Evolutionary conservation across 176 grass and related monocot species (phyloP), one percentile per base, ranked within the genome.

Genomic region (Hyparrhenia diplandra): DNA sequence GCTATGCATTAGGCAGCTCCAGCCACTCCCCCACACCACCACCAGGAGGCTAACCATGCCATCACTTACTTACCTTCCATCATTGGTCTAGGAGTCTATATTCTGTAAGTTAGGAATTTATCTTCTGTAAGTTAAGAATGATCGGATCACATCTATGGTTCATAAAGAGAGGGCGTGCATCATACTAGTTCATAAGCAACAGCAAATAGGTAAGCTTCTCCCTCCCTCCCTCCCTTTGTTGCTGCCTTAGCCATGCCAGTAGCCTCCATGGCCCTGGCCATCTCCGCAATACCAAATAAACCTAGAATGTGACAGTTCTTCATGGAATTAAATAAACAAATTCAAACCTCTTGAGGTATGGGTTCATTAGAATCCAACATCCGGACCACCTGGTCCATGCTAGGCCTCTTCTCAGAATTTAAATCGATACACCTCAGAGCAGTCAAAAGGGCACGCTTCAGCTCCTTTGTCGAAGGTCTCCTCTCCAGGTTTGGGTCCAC

Each of bases 321-420:
- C 25, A 63, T 45, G 31, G 17, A 65, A 70, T 58, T 46, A 31
- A 49, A 72, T 64, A 76, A 59, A 10, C 21, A 40, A 76, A 74
- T 40, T 51, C 60, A 80, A 78, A 97, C 94, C 91, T 97, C 92
- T 68, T 84, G 90, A 34, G 92, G 73, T 69, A 87, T 90, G 67
- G 88, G 69, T 67, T 92, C 88, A 6, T 91, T 92, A 45, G 88
- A 87, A 62, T 99, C 96, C 72, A 99, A 63, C 96, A 99, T 99
- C 47, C 87, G 96, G 52, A 99, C 96, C 32, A 99, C 92, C 68
- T 95, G 92, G n/a, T 90, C 92, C 92, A 99, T 99, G 51, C 87
- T 87, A 30, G 96, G 96, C 80, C 96, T 88, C 82, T 95, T 99
- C 76, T 95, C 90, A 52, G 92, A 71, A 91, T 99, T 94, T 46